Conservation (phyloP, 163 green algal species). For the Volvox carteri region DNA sequence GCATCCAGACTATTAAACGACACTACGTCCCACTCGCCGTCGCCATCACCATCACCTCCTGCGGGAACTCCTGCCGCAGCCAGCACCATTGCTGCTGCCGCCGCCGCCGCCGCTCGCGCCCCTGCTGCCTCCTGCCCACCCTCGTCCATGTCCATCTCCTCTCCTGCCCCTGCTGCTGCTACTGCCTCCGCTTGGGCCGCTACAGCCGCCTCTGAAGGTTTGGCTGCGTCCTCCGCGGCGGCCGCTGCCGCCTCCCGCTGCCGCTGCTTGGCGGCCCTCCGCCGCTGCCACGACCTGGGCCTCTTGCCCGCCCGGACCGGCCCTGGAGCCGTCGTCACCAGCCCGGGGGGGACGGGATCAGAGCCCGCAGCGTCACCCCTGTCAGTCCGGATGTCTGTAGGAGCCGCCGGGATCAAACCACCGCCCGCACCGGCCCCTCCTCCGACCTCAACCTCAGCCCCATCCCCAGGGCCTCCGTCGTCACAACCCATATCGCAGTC, state of each 20-base stretch:
- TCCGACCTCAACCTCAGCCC: neutral
- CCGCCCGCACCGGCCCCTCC: neutral
- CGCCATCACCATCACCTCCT: neutral
- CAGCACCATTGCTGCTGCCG: neutral
- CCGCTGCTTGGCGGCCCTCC: constrained; percentile 29
- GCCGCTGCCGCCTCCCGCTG: neutral
- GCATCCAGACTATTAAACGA: constrained; percentile 46
- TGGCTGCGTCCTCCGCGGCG: constrained; percentile 1
- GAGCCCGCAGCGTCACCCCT: neutral
- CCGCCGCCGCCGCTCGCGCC: neutral
- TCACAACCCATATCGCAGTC: neutral
- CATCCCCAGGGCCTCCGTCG: neutral
- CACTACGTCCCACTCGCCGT: constrained; percentile 30
- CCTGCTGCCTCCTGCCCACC: neutral
- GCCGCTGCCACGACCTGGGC: constrained; percentile 48
- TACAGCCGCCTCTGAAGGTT: neutral
- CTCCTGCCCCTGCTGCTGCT: neutral
- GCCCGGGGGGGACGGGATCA: neutral
- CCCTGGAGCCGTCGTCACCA: neutral
- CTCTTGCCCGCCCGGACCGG: neutral
- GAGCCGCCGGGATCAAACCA: neutral
- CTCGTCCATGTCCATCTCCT: neutral
- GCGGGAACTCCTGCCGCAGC: neutral
- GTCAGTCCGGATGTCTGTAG: too few relatives aligned
- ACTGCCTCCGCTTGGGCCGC: neutral